phyloP scores from a whole-genome alignment of 139 green algal species.

The Gonium pectorale region DNA sequence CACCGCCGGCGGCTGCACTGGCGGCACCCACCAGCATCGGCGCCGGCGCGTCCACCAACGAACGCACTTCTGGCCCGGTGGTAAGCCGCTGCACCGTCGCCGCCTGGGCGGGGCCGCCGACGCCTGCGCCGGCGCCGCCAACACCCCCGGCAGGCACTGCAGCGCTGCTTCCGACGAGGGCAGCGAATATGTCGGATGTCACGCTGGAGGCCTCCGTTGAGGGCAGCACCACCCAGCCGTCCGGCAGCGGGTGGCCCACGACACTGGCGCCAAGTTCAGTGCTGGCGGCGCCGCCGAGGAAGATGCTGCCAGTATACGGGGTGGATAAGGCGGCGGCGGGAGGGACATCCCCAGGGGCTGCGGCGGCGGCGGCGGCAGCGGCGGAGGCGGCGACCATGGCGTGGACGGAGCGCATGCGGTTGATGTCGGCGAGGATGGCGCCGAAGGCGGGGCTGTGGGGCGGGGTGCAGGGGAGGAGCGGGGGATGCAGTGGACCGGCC shows the following conservation, averaged over 20 bases:
- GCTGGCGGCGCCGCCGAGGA: neutral
- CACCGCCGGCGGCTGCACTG: no score
- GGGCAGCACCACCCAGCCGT: slow-evolving; percentile 17
- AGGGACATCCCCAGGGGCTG: neutral
- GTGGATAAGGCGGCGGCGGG: slow-evolving; percentile 19
- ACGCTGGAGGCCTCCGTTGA: neutral
- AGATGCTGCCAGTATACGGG: neutral
- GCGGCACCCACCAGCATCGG: no score
- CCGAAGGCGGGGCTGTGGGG: slow-evolving; percentile 30
- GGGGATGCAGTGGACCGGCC: neutral
- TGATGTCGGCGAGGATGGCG: neutral
- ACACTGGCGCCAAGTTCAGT: neutral
- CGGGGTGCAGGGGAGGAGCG: neutral
- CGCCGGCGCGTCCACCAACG: no score
- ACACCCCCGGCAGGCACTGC: no score
- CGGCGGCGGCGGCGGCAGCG: neutral
- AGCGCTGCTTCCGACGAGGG: no score
- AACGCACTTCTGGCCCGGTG: no score
- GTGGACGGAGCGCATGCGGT: slow-evolving; percentile 18
- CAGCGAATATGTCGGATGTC: neutral
- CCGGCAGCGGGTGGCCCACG: neutral
- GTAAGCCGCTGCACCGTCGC: no score
- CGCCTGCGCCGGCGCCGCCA: no score
- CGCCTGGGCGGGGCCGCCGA: no score
- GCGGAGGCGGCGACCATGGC: neutral